Evolutionary conservation across 75 land plant genomes (phyloP).

Genomic region (Picea glauca): DNA sequence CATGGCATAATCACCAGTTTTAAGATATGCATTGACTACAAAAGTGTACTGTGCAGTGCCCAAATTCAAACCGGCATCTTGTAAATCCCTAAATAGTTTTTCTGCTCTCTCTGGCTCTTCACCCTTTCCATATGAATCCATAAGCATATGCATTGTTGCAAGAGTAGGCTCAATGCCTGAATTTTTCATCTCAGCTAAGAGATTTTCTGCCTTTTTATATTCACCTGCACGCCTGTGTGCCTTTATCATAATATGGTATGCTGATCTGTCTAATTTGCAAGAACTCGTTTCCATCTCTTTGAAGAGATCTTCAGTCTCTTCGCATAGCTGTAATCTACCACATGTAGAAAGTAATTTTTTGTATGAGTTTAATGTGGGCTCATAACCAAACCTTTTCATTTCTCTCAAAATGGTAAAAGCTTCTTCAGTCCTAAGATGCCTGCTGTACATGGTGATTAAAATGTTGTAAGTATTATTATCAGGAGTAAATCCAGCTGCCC

Average conservation of each 20-base stretch:
- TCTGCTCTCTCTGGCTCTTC: slow-evolving; percentile 75
- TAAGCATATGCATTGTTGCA: slow-evolving; percentile 85
- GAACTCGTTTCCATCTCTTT: slow-evolving; percentile 41
- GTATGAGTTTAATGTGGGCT: slow-evolving; percentile 61
- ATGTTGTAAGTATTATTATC: slow-evolving; percentile 68
- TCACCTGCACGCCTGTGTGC: slow-evolving; percentile 72
- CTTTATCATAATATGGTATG: slow-evolving; percentile 89
- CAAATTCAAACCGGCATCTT: slow-evolving; percentile 30
- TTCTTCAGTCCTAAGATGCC: slow-evolving; percentile 65
- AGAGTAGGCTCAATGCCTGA: slow-evolving; percentile 62
- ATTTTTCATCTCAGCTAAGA: slow-evolving; percentile 67
- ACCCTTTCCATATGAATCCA: slow-evolving; percentile 75
- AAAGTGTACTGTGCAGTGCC: slow-evolving; percentile 61
- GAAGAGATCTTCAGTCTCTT: slow-evolving; percentile 70
- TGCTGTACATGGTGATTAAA: slow-evolving; percentile 73
- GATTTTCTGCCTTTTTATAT: slow-evolving; percentile 53
- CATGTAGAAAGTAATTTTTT: slow-evolving; percentile 68
- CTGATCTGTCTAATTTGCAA: slow-evolving; percentile 52
- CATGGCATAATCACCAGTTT: slow-evolving; percentile 51
- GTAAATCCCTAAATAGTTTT: slow-evolving; percentile 49
- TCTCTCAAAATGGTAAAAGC: slow-evolving; percentile 59
- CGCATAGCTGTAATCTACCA: slow-evolving; percentile 48
- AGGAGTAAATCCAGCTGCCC: slow-evolving; percentile 48
- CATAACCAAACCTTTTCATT: slow-evolving; percentile 53
- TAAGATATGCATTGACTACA: slow-evolving; percentile 82